Evolutionary conservation across 768 basidiomycete species (phyloP).

Genomic region (Lactarius vividus): DNA sequence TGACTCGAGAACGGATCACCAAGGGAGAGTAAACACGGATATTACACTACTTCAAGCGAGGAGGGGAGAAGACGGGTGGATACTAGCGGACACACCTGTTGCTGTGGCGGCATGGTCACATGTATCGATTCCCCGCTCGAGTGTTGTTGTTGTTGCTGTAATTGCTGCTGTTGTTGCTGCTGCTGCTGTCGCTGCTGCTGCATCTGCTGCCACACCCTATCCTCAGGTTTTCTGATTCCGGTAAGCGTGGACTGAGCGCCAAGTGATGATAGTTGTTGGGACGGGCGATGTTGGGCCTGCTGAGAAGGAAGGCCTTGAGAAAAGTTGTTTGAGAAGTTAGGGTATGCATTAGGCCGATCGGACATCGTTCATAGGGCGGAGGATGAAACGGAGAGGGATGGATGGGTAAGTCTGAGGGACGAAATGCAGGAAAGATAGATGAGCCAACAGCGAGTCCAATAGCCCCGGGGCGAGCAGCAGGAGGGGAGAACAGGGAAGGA

Average conservation of each 20-base stretch:
- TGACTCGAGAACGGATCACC: neutral
- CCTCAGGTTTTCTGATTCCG: slow-evolving; percentile 24
- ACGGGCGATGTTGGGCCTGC: slow-evolving; percentile 24
- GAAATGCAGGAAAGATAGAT: neutral
- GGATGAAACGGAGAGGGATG: slow-evolving; percentile 20
- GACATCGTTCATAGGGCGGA: slow-evolving; percentile 29
- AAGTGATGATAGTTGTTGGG: slow-evolving; percentile 20
- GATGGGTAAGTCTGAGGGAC: slow-evolving; percentile 14
- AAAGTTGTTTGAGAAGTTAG: slow-evolving; percentile 23
- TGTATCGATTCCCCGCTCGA: slow-evolving; percentile 18
- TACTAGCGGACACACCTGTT: slow-evolving; percentile 15
- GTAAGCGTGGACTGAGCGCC: slow-evolving; percentile 22
- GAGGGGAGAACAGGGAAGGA: slow-evolving; percentile 17
- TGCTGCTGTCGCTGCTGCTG: slow-evolving; percentile 18
- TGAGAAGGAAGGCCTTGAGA: slow-evolving; percentile 18
- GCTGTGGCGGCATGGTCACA: slow-evolving; percentile 10
- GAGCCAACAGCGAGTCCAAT: slow-evolving; percentile 1
- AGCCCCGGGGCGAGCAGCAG: slow-evolving; percentile 15
- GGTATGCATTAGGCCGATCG: slow-evolving; percentile 27
- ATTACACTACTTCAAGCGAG: neutral
- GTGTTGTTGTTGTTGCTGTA: slow-evolving; percentile 23
- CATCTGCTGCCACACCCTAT: slow-evolving; percentile 23
- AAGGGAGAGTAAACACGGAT: neutral
- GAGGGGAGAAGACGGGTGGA: neutral
- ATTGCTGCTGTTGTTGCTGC: slow-evolving; percentile 15